These are phyloP conservation scores for Pleurotus pulmonarius DNA, from an alignment of 768 basidiomycete genomes.

Conservation along the genomic window DNA sequence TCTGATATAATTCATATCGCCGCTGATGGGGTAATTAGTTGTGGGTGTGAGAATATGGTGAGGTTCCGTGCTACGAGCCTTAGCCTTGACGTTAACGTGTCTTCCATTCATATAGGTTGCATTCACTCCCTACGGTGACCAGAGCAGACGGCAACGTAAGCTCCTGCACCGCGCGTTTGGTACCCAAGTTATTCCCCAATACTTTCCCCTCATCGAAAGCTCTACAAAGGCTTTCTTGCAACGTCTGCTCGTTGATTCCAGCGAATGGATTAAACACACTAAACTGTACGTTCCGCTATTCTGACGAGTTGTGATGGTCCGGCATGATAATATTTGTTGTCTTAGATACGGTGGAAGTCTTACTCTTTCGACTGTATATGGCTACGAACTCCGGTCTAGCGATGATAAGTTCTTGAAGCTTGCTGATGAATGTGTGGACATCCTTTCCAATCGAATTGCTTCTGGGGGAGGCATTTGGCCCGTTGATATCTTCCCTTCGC, in stretches of 20 bases:
- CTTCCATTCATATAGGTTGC: slow-evolving; percentile 8
- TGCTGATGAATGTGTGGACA: slow-evolving; percentile 21
- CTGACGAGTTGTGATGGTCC: slow-evolving; percentile 30
- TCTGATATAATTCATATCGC: too few relatives aligned
- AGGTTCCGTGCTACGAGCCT: slow-evolving; percentile 9
- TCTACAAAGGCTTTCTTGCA: slow-evolving; percentile 57
- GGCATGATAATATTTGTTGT: neutral
- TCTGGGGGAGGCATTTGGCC: slow-evolving; percentile 33
- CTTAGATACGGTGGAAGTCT: slow-evolving; percentile 29
- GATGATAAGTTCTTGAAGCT: slow-evolving; percentile 23
- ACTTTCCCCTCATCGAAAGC: slow-evolving; percentile 53
- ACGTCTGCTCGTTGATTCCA: slow-evolving; percentile 44
- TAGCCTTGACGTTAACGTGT: neutral
- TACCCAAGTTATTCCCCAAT: slow-evolving; percentile 45
- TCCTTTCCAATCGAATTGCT: slow-evolving; percentile 21
- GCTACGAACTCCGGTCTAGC: slow-evolving; percentile 30
- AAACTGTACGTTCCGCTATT: slow-evolving; percentile 8
- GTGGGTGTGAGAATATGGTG: slow-evolving; percentile 49
- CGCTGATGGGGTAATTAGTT: slow-evolving; percentile 8
- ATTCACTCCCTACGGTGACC: slow-evolving; percentile 64
- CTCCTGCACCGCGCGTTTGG: slow-evolving; percentile 66
- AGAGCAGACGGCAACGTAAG: slow-evolving; percentile 59
- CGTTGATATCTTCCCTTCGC: slow-evolving; percentile 24
- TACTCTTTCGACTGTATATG: slow-evolving; percentile 44
- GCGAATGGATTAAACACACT: slow-evolving; percentile 9